These are phyloP conservation scores for Canna indica DNA, from an alignment of 176 grass and related monocot genomes.

Conservation along the genomic window DNA sequence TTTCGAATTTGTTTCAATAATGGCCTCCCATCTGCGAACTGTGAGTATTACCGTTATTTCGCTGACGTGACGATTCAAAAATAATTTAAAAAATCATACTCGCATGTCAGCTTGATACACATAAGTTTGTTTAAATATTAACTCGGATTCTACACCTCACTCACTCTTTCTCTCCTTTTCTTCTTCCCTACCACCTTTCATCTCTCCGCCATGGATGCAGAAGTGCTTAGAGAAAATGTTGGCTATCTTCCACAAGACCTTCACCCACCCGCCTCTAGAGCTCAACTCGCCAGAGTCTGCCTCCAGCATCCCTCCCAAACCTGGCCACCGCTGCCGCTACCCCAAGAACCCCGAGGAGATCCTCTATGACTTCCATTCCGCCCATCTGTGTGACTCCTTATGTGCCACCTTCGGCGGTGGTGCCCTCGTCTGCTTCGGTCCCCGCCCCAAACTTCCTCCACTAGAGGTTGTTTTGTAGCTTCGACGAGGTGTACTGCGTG, in stretches of 20 bases:
- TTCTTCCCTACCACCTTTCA: too few species aligned
- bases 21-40: too few species aligned
- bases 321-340: slow-evolving; percentile 16
- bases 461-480: slow-evolving; percentile 64
- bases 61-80: too few species aligned
- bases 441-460: slow-evolving; percentile 5
- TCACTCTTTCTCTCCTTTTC: too few species aligned
- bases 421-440: slow-evolving; percentile 56
- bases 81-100: too few species aligned
- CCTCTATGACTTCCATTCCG: slow-evolving; percentile 53
- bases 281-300: slow-evolving; percentile 47
- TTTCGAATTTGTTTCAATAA: too few species aligned
- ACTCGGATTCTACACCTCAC: too few species aligned
- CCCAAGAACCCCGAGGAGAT: slow-evolving; percentile 68
- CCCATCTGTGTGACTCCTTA: slow-evolving; percentile 37
- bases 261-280: slow-evolving; percentile 74
- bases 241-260: slow-evolving; percentile 78
- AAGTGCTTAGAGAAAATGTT: slow-evolving; percentile 59
- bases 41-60: too few species aligned
- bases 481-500: slow-evolving; percentile 78
- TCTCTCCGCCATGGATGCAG: too few species aligned
- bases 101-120: too few species aligned
- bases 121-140: too few species aligned
- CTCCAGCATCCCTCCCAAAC: slow-evolving; percentile 13
- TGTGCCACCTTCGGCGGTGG: slow-evolving; percentile 60